A percentile compares a stretch with the other conserved stretches of the same genome.
These are phyloP conservation scores for Venturia pyrina DNA, from an alignment of 2,329 filamentous ascomycete genomes.

Conservation along the genomic window DNA sequence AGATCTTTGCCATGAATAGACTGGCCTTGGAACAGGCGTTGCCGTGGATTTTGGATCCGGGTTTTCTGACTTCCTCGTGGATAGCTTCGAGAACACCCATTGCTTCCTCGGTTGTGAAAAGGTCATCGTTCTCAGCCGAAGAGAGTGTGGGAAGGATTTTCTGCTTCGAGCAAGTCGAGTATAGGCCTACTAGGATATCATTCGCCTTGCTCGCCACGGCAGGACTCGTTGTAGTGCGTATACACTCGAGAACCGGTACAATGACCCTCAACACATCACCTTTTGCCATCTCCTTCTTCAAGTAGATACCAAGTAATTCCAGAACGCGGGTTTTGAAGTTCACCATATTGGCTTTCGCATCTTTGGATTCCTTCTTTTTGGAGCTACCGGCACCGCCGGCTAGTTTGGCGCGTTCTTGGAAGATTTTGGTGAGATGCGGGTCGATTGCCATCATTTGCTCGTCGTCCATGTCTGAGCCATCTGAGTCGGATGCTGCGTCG, in stretches of 20 bases:
- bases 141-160: slow-evolving; percentile 26
- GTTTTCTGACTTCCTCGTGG: slow-evolving; percentile 56
- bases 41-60: slow-evolving; percentile 58
- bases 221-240: slow-evolving; percentile 67
- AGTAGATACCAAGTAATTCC: slow-evolving; percentile 75
- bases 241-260: slow-evolving; percentile 64
- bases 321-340: slow-evolving; percentile 93
- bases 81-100: slow-evolving; percentile 54
- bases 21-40: slow-evolving; percentile 65
- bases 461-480: slow-evolving; percentile 78
- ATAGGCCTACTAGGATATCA: slow-evolving; percentile 62
- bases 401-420: slow-evolving; percentile 59
- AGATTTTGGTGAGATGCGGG: slow-evolving; percentile 71
- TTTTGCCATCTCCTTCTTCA: slow-evolving; percentile 66
- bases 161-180: slow-evolving; percentile 49
- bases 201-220: slow-evolving; percentile 64
- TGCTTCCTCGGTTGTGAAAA: slow-evolving; percentile 28
- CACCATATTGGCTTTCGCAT: slow-evolving; percentile 78
- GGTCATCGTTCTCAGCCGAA: background rate
- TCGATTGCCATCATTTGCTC: slow-evolving; percentile 91
- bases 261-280: slow-evolving; percentile 59
- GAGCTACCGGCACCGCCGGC: slow-evolving; percentile 25
- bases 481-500: slow-evolving; percentile 35
- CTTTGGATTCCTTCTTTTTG: slow-evolving; percentile 76
- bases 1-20: slow-evolving; percentile 53